Evolutionary conservation across 345 rosid species (phyloP).

Genomic region (Stellera chamaejasme): DNA sequence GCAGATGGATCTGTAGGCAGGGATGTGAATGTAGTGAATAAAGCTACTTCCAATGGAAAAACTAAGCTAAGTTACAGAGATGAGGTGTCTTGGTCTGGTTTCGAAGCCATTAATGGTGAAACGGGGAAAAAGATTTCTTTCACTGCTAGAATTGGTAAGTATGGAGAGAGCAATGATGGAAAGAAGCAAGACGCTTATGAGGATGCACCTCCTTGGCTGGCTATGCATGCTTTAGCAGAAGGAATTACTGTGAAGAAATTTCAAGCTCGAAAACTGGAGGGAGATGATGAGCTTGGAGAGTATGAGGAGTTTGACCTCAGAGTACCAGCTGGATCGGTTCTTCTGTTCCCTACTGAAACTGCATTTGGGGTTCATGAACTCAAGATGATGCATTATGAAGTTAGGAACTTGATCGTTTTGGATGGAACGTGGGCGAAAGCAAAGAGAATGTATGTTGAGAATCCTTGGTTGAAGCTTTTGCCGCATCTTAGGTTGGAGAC

Average conservation of each 20-base stretch:
- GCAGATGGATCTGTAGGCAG: constrained; percentile 3
- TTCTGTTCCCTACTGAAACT: constrained; percentile 55
- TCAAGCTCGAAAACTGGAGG: constrained; percentile 13
- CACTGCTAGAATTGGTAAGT: constrained; percentile 26
- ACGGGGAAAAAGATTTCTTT: constrained; percentile 16
- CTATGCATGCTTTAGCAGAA: constrained; percentile 38
- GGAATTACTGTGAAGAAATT: constrained; percentile 57
- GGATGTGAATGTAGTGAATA: background rate
- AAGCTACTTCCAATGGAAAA: constrained; percentile 3
- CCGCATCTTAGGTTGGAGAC: constrained; percentile 64
- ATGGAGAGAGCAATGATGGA: constrained; percentile 18
- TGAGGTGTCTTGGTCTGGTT: background rate
- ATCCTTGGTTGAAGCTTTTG: constrained; percentile 82
- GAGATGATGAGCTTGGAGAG: constrained; percentile 29
- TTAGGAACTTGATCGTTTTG: constrained; percentile 65
- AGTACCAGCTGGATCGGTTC: constrained; percentile 54
- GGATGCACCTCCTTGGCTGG: constrained; percentile 30
- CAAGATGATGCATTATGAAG: constrained; percentile 28
- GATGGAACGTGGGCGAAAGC: constrained; percentile 95
- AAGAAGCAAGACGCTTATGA: constrained; percentile 24
- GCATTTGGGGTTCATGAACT: constrained; percentile 42
- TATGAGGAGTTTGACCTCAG: constrained; percentile 42
- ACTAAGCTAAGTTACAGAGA: background rate
- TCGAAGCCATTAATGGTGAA: constrained; percentile 1
- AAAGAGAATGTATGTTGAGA: constrained; percentile 63